Base-by-base conservation (phyloP, 257 asterid genomes). In the Solanum paucissectum region DNA sequence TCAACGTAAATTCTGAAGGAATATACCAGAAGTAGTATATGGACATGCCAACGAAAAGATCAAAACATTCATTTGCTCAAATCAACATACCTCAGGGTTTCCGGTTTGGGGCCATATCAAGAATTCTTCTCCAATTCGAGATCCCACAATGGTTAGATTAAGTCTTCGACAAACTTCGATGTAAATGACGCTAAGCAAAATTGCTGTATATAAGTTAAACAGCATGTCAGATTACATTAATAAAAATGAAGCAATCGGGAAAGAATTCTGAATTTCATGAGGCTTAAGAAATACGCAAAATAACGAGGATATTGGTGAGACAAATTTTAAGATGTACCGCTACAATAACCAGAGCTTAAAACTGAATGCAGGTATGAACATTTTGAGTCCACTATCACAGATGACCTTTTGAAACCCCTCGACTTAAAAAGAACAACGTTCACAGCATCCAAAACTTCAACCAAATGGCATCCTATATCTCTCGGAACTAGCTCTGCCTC, bases 101-200 rank as follows among this genome's bases (percentile, higher is more conserved):
- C 94, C 96, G 0, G 98, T 94, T 84, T 90, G 93, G 86, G 99
- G 99, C 99, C 99, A 96, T 90, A 97, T 95, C 92, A 97, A 90
- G 91, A 97, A 97, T 40, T 96, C 99, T 91, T 97, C 99, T 92
- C 98, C 99, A 91, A 97, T 98, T 88, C 96, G 97, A 90, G 99
- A 94, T 90, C 99, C 98, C 88, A 96, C 95, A 84, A 97, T 94
- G 73, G 94, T 93, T 91, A 97, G 94, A 88, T 95, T 95, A 86
- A 96, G 98, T 89, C 98, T 93, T 90, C 90, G 96, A 86, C 98
- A 97, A 88, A 97, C 99, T 93, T 97, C 99, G 62, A 97, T 97
- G 38, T 97, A 96, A 84, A 96, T 95, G 87, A 96, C 95, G 73
- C 99, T 95, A 87, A 97, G 95, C 94, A 97, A 91, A 91, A 97